phyloP scores from a whole-genome alignment of 768 basidiomycete species.

The Boletus eberwhitei region DNA sequence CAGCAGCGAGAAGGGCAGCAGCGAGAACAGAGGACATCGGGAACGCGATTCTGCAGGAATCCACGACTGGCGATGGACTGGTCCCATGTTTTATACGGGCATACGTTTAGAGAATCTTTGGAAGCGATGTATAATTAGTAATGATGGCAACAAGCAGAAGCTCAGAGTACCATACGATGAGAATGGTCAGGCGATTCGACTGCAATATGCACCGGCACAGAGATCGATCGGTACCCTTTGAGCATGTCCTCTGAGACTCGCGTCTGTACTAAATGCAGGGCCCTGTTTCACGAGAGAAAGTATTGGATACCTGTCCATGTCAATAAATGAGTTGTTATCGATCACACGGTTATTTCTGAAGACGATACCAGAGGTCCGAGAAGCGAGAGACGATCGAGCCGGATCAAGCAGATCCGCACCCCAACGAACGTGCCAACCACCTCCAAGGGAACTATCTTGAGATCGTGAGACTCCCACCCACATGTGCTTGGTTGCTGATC shows the following conservation, averaged over 20 bases:
- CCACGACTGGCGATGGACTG: not conserved
- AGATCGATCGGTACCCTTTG: not conserved
- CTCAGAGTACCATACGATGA: constrained; percentile 6
- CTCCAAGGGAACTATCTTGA: not conserved
- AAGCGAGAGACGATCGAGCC: too few relatives aligned
- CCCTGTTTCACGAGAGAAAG: not conserved
- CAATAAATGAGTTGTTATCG: not conserved
- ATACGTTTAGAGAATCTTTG: not conserved
- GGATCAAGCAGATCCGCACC: not conserved
- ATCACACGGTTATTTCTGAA: not conserved
- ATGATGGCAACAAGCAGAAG: not conserved
- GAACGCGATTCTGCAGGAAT: not conserved
- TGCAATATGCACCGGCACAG: not conserved
- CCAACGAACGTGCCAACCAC: constrained; percentile 7
- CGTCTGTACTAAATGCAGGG: not conserved
- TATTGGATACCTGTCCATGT: not conserved
- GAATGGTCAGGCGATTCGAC: not conserved
- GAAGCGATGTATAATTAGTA: constrained; percentile 2
- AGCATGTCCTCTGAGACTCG: not conserved
- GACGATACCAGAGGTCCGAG: not conserved
- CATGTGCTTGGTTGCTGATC: not conserved
- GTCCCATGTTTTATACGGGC: not conserved
- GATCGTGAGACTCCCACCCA: not conserved
- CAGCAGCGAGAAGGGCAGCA: constrained; percentile 14
- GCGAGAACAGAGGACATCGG: constrained; percentile 19